Evolutionary conservation across 2,329 filamentous ascomycete species (phyloP), one percentile per base, ranked within the genome.

Genomic region (Hypoxylon sp.): DNA sequence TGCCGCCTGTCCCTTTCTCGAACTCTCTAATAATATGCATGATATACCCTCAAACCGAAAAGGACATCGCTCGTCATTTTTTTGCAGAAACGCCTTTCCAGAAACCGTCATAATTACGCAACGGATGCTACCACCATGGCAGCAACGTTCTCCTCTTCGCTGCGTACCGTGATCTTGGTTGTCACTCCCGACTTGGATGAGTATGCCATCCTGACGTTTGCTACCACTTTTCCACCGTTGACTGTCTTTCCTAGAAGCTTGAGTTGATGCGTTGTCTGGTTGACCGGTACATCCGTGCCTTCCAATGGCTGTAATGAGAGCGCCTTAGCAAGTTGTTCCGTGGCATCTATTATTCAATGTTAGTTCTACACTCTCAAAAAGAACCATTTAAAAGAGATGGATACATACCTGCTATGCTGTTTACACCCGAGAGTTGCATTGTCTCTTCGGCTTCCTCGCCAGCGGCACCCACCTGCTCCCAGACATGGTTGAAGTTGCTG

Each of bases 231-330:
- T 73, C 96, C 96, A 37, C 95, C 96, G 35, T 88, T 90, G 70
- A 98, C 91, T 47, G 94, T 97, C 89, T 98, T 98, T 79, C 96
- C 96, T 80, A 98, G 92, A 37, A 99, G 86, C 84, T 97, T 98
- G 79, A 99, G 90, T 3, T 94, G 94, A 81, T 99, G 96, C 70
- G 94, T 98, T 67, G 91, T 94, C 77, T 91, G 91, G 78, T 91
- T 97, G 73, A 97, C 86, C 0, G 94, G 92, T 42, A 99, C 91
- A 73, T 99, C 96, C 33, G 93, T 97, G 74, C 95, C 96, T 75
- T 99, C 96, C 50, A 99, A 87, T 11, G 96, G 93, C 81, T 98
- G 96, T 76, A 99, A 86, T 33, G 94, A 97, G 26, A 99, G 87
- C 0, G 92, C 87, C 81, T 94, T 93, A 77, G 92, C 88, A 66